Base-by-base conservation (phyloP, 352 stramenopile genomes). In the Phytophthora foliorum region DNA sequence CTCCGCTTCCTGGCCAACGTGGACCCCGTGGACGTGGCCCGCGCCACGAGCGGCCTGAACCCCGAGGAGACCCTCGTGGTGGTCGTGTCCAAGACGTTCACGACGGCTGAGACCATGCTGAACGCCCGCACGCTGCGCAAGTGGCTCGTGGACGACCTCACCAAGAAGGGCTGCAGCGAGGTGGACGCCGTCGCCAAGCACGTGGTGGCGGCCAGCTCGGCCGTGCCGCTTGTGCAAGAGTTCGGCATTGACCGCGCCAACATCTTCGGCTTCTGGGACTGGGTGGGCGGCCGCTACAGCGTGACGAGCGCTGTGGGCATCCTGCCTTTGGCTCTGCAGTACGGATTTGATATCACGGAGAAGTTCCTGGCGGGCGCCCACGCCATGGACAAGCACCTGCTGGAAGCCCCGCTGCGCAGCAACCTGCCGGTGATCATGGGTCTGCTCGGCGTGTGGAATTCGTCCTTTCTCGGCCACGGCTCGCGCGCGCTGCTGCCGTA, bases 201-300 rank as follows among this genome's bases (percentile, higher is more conserved):
- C 81, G 92, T 99, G 76, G 89, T 98, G 41, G 97, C 97, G 2
- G 88, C 90, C n/a, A 92, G 82, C 38, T 89, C 88, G 53, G 88
- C 84, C 14, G 86, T 97, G 65, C 75, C 80, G 36, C 72, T 95
- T 27, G 89, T 94, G 16, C 86, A 94, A 50, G 77, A 95, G 45
- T 99, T 99, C 64, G 98, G 98, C 32, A 99, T 99, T 57, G 82
- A 95, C 62, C 74, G 88, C 52, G 74, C 92, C 32, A 99, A 99
- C 73, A 97, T 99, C 50, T 99, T 99, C 79, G 93, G 88, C 46
- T 99, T 99, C 76, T 99, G 97, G 97, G 96, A 99, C 88, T 99
- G 98, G 97, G 97, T 99, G 1, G 97, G 97, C 36, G 98, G 97
- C 24, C 88, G 98, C 59, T 99, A 99, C 88, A 98, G 87, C 49